A percentile compares a stretch with the other conserved stretches of the same genome.
Evolutionary conservation across 2,329 filamentous ascomycete genomes (phyloP).

Genomic region (Cercospora citrullina): DNA sequence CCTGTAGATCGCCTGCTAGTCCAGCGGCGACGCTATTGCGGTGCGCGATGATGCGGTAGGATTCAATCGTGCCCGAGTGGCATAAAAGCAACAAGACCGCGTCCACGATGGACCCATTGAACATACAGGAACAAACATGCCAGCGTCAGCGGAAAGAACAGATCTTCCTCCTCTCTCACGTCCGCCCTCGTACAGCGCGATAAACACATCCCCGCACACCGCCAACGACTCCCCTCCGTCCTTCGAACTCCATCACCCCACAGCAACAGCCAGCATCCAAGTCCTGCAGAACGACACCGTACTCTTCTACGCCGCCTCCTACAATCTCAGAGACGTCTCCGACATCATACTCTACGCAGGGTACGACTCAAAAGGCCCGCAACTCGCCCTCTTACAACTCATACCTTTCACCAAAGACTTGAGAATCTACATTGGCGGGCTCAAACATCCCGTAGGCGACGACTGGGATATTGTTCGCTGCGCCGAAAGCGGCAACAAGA

Average conservation of each 20-base stretch:
- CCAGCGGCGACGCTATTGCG: not conserved
- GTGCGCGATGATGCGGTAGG: not conserved
- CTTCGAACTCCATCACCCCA: constrained; percentile 17
- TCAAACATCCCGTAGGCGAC: constrained; percentile 18
- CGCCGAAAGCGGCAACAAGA: constrained; percentile 12
- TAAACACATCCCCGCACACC: not conserved
- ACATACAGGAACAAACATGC: not conserved
- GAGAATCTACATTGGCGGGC: constrained; percentile 23
- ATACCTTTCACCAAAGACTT: constrained; percentile 19
- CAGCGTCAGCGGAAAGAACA: not conserved
- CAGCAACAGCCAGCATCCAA: constrained; percentile 16
- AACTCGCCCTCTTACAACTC: constrained; percentile 24
- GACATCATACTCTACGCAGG: constrained; percentile 28
- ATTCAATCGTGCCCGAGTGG: not conserved
- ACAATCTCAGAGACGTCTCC: constrained; percentile 13
- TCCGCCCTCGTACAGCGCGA: not conserved
- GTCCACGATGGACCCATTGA: not conserved
- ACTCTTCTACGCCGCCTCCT: constrained; percentile 26
- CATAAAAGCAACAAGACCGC: not conserved
- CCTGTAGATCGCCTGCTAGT: not conserved
- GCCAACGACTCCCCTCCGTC: not conserved
- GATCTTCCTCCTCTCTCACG: not conserved
- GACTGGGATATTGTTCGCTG: constrained; percentile 23
- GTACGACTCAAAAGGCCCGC: constrained; percentile 26
- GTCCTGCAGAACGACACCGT: constrained; percentile 16